These are phyloP conservation scores for Zymoseptoria tritici DNA, from an alignment of 2,329 filamentous ascomycete genomes.

Conservation along the genomic window DNA sequence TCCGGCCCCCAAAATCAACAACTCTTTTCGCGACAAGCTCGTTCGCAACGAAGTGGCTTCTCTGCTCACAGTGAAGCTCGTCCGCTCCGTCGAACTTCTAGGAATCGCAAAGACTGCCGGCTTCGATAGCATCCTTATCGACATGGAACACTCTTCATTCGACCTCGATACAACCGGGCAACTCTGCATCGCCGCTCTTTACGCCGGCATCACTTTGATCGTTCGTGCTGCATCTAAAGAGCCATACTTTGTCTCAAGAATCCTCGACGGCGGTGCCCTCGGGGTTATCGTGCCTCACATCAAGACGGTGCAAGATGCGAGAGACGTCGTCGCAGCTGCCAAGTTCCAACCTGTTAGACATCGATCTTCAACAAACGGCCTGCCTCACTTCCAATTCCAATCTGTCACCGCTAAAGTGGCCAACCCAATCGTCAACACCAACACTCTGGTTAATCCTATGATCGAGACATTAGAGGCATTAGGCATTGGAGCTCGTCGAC, in stretches of 20 bases:
- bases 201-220: constrained; percentile 35
- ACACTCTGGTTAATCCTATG: constrained; percentile 38
- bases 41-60: constrained; percentile 6
- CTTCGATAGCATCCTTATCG: constrained; percentile 38
- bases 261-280: constrained; percentile 37
- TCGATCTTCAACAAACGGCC: constrained; percentile 32
- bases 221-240: constrained; percentile 37
- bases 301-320: constrained; percentile 31
- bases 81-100: constrained; percentile 31
- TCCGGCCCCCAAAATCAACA: neutral
- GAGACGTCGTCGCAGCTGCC: constrained; percentile 31
- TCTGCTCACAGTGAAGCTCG: constrained; percentile 23
- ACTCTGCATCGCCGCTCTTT: constrained; percentile 34
- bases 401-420: constrained; percentile 28
- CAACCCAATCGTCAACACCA: constrained; percentile 31
- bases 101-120: constrained; percentile 37
- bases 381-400: constrained; percentile 32
- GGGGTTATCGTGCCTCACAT: constrained; percentile 39
- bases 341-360: constrained; percentile 35
- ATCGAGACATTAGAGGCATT: constrained; percentile 37
- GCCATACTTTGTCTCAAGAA: constrained; percentile 32
- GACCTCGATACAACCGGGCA: constrained; percentile 32
- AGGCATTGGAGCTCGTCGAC: constrained; percentile 34
- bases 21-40: constrained; percentile 8
- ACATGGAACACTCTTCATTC: constrained; percentile 40